Conservation (phyloP, 2,329 filamentous ascomycete genomes). For the Penicillium italicum region DNA sequence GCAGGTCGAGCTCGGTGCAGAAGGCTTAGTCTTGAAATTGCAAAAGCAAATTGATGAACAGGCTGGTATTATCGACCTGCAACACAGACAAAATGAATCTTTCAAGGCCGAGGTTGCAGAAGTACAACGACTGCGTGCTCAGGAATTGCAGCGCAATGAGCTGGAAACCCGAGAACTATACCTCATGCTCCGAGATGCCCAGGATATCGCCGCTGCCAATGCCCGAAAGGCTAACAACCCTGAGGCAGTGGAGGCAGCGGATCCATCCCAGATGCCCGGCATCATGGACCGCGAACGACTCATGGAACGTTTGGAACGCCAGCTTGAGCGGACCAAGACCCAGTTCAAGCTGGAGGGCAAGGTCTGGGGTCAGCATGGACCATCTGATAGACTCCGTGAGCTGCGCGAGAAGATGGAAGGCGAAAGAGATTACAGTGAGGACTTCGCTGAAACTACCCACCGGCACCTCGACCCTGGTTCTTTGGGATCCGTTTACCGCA, state of each 20-base stretch:
- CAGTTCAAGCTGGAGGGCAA: constrained; percentile 95
- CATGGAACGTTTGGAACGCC: constrained; percentile 90
- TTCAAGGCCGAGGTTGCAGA: constrained; percentile 87
- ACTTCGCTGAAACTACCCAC: constrained; percentile 54
- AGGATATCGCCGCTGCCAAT: constrained; percentile 89
- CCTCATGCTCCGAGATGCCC: constrained; percentile 95
- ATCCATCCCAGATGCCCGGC: constrained; percentile 77
- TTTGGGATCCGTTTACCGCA: constrained; percentile 67
- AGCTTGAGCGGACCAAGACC: constrained; percentile 94
- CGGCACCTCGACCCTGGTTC: constrained; percentile 67
- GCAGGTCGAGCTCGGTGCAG: constrained; percentile 83
- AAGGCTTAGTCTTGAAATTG: constrained; percentile 86
- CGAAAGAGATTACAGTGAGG: constrained; percentile 49
- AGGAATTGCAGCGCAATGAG: constrained; percentile 91
- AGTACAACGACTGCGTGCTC: constrained; percentile 76
- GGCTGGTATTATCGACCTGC: constrained; percentile 81
- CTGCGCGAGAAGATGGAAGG: constrained; percentile 93
- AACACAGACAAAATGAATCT: constrained; percentile 77
- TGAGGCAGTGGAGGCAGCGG: constrained; percentile 52
- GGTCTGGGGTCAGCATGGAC: constrained; percentile 80
- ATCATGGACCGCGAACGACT: constrained; percentile 89
- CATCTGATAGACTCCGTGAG: constrained; percentile 87
- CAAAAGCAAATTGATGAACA: constrained; percentile 95
- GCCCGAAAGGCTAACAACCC: constrained; percentile 56
- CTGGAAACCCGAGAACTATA: constrained; percentile 94